Evolutionary conservation across 495 filamentous ascomycete species (phyloP).

Genomic region (Parathielavia hyrcaniae): DNA sequence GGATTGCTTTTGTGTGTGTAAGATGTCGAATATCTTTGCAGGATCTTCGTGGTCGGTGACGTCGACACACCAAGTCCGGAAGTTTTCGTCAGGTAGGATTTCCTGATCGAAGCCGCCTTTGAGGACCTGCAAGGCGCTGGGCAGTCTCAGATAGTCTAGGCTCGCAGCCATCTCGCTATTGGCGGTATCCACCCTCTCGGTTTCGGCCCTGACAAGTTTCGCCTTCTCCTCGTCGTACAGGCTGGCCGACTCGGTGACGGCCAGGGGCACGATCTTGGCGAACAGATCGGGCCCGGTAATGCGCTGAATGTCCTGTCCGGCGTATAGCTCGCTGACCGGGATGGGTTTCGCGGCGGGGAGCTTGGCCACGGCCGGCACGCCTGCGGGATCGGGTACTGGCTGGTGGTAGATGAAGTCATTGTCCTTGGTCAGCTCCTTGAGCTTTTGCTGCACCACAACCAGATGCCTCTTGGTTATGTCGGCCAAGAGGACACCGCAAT

Average conservation of each 20-base stretch:
- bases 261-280: constrained; percentile 91
- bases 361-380: constrained; percentile 74
- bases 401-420: constrained; percentile 99
- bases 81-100: constrained; percentile 80
- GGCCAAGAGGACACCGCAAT: constrained; percentile 63
- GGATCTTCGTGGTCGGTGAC: constrained; percentile 75
- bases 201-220: constrained; percentile 88
- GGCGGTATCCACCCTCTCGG: constrained; percentile 82
- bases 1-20: constrained; percentile 69
- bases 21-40: constrained; percentile 62
- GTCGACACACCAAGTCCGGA: constrained; percentile 87
- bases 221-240: constrained; percentile 98
- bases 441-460: constrained; percentile 69
- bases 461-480: constrained; percentile 81
- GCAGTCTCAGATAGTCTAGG: constrained; percentile 87
- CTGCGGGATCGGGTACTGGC: constrained; percentile 75
- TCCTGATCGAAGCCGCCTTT: constrained; percentile 93
- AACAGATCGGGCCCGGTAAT: constrained; percentile 98
- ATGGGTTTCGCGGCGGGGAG: constrained; percentile 97
- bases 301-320: constrained; percentile 90
- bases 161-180: constrained; percentile 94
- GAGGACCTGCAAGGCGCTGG: constrained; percentile 79
- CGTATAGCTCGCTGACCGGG: constrained; percentile 91
- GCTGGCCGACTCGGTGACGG: constrained; percentile 92
- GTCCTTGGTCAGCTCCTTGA: constrained; percentile 73